Conservation (phyloP, 2,329 filamentous ascomycete genomes). For the Nemania sp. region DNA sequence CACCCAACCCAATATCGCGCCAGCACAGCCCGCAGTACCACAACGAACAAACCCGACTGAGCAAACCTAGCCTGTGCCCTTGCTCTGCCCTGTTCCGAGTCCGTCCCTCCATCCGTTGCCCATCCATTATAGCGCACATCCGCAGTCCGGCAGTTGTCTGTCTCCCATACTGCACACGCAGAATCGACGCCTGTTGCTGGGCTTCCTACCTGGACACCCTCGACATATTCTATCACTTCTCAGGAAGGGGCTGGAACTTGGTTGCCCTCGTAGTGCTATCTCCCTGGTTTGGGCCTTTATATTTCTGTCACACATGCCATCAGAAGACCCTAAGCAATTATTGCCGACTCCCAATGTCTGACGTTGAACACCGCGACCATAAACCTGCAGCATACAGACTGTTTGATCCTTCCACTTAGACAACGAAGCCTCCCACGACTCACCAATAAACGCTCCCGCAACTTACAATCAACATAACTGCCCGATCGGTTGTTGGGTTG, state of each 20-base stretch:
- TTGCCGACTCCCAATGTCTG: constrained; percentile 48
- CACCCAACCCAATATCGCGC: constrained; percentile 19
- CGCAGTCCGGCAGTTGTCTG: constrained; percentile 33
- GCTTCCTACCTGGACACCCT: constrained; percentile 22
- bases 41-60: constrained; percentile 24
- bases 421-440: constrained; percentile 25
- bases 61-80: constrained; percentile 15
- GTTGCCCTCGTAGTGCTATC: constrained; percentile 32
- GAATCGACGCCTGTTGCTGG: constrained; percentile 23
- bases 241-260: constrained; percentile 5
- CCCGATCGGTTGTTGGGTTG: constrained; percentile 43
- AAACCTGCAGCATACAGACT: constrained; percentile 42
- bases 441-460: constrained; percentile 3
- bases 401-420: constrained; percentile 42
- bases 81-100: constrained; percentile 32
- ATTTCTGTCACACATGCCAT: constrained; percentile 43
- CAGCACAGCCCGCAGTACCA: constrained; percentile 18
- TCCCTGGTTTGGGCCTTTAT: constrained; percentile 41
- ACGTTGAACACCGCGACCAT: constrained; percentile 47
- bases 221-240: constrained; percentile 16
- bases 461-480: constrained; percentile 10
- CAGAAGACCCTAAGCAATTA: constrained; percentile 36
- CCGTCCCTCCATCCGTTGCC: constrained; percentile 23
- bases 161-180: constrained; percentile 28
- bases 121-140: constrained; percentile 36